Base-by-base conservation (phyloP, 2,329 filamentous ascomycete species). In the Apiospora koreana region DNA sequence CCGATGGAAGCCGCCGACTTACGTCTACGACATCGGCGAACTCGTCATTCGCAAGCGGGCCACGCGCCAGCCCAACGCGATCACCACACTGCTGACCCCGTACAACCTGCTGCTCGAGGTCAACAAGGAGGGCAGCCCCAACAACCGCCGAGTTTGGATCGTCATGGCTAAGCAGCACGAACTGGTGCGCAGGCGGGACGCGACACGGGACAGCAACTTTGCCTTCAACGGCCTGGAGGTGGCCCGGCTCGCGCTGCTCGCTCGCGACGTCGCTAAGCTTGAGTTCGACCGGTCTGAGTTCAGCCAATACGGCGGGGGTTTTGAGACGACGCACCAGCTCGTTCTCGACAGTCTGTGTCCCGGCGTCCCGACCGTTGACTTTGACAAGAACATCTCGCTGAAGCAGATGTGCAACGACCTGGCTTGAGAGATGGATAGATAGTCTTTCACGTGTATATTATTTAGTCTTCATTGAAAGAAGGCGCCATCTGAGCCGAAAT, bases 1-100 rank as follows among this genome's bases (percentile, higher is more conserved):
- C 14, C 6, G 3, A 2, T 45, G 38, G 64, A 12, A 42, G 64
- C 38, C 42, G 3, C 64, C 64, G 2, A 18, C 38, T 2, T 66
- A 66, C 18, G 38, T 66, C 23, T 66, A 66, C 38, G 64, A 66
- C 23, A 5, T 66, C 14, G 64, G 64, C 38, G 38, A 66, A 41
- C 64, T 66, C 4, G 3, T 25, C 3, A 14, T 66, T 4, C 64
- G 54, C 7, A 62, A 45, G 38, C n/a, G 14, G 8, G 9, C 5
- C 9, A 7, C 5, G 8, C 38, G 42, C 6, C 5, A 2, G 2
- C 14, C 64, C 6, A 1, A 9, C 4, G 16, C 14, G n/a, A 10
- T 25, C 12, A 10, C 14, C 6, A 6, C 12, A 5, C 3, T 18
- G 38, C n/a, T 31, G 14, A 66, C 64, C 2, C 8, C n/a, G 14